Base-by-base conservation (phyloP, 179 eudicot genomes). In the Nepenthes alata region DNA sequence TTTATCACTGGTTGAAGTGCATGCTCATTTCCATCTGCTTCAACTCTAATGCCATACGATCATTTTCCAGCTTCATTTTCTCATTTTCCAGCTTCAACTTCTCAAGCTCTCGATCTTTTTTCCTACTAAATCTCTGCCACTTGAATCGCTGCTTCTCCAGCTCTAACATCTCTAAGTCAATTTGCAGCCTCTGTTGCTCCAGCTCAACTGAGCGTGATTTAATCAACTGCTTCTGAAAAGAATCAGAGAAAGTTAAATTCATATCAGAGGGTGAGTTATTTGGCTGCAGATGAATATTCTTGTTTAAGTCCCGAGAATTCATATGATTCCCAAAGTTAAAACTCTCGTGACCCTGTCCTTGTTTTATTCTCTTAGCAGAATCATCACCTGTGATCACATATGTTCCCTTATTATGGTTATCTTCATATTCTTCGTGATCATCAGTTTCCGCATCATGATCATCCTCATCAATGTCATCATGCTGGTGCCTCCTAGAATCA, bases 41-140 rank as follows among this genome's bases (percentile, higher is more conserved):
- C 73, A 89, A 68, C 73, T 87, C 91, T 73, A 89, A 65, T 47
- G 81, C 60, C 79, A 83, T 76, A 11, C 69, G 83, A 47, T 83
- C 85, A 35, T 83, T 83, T 76, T 83, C 85, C 48, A 81, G 76
- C 58, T 69, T 81, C 85, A 81, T 81, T 61, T 72, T 71, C 70
- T 83, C 85, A 52, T 77, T 83, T 55, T 80, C 88, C 70, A 78
- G 66, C 70, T 49, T 70, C 77, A 64, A 61, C 65, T 74, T 72
- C 64, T 81, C 85, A 70, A 83, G 63, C 53, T 83, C 89, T 55
- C 70, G 61, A 50, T 83, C 85, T 69, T 65, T 71, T 58, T 78
- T 83, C 74, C 62, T 59, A 73, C 89, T 72, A 55, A 74, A 76
- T 35, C 76, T 74, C 72, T 83, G 77, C 89, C 89, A 83, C 70